Conservation (phyloP, 352 stramenopile species). For the Phytophthora uliginosa region DNA sequence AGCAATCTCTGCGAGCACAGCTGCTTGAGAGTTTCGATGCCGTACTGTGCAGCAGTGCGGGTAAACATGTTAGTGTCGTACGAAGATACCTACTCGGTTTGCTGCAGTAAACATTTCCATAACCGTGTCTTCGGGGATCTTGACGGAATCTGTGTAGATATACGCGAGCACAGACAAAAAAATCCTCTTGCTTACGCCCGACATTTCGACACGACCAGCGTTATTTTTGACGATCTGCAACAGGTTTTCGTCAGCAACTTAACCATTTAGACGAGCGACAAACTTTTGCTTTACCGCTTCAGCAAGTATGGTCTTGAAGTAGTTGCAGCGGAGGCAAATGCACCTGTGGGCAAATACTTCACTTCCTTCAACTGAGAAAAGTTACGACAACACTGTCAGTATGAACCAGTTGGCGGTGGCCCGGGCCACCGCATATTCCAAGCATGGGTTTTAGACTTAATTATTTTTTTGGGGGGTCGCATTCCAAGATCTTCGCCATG, state of each 20-base stretch:
- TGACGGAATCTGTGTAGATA: conserved; percentile 95
- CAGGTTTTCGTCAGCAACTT: not conserved
- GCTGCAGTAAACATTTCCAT: conserved; percentile 94
- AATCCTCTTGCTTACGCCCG: conserved; percentile 87
- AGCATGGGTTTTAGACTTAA: too few relatives aligned
- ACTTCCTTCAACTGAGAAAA: conserved; percentile 68
- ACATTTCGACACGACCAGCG: conserved; percentile 85
- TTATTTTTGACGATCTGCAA: conserved; percentile 81
- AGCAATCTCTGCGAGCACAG: conserved; percentile 96
- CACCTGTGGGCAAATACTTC: conserved; percentile 89
- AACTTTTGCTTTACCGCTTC: conserved; percentile 45
- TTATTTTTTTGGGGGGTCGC: too few relatives aligned
- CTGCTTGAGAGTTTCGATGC: conserved; percentile 80
- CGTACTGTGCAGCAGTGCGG: conserved; percentile 48
- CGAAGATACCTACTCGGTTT: conserved; percentile 57
- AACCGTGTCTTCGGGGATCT: conserved; percentile 85
- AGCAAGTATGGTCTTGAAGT: conserved; percentile 90
- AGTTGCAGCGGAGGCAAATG: conserved; percentile 91
- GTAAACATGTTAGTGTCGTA: not conserved
- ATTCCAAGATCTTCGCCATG: too few relatives aligned
- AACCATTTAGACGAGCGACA: not conserved
- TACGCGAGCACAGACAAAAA: conserved; percentile 96
- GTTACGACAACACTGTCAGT: not conserved
- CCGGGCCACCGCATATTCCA: too few relatives aligned
- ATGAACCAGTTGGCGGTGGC: too few relatives aligned